Evolutionary conservation across 331 rosid genomes (phyloP), one percentile per base, ranked within the genome.

Genomic region (Erythrophleum ivorense): DNA sequence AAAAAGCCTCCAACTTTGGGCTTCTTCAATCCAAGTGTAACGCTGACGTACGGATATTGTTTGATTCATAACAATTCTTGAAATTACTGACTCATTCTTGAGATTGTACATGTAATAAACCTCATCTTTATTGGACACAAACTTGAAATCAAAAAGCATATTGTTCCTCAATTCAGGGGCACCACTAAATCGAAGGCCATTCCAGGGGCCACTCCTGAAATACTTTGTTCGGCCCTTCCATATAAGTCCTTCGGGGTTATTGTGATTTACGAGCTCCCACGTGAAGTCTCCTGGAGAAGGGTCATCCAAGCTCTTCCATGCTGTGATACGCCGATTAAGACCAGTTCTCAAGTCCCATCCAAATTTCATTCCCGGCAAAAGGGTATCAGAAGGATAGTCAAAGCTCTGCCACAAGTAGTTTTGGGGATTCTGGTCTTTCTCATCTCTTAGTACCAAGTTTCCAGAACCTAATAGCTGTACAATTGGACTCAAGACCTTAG

Each of bases 331-430:
- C 24, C 88, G 15, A 8, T 83, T 59, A 11, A 88, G 53, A 15
- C 75, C 71, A 0, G 34, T 62, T 38, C 48, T 85, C 24, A 81
- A 45, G 82, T 88, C 64, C 87, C 80, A 83, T 21, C 86, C 87
- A 1, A 85, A 1, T 70, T 85, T 88, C 89, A 88, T 88, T 45
- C 84, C 88, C 1, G 84, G 81, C 18, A 88, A 36, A 9, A 83
- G 2, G 0, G 88, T 77, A 31, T 82, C 86, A 7, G 74, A 24
- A 3, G 86, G 84, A 64, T 75, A 64, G 6, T 90, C 87, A 60
- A 88, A 88, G 43, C 68, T 33, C 43, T 59, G 66, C 66, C 68
- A 62, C 68, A 62, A 13, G 33, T 62, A 62, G 68, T 57, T 75
- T 66, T 78, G 75, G 1, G 63, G 80, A 31, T 31, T 62, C 12